phyloP scores from a whole-genome alignment of 495 filamentous ascomycete genomes.

The Aspergillus ostianus region DNA sequence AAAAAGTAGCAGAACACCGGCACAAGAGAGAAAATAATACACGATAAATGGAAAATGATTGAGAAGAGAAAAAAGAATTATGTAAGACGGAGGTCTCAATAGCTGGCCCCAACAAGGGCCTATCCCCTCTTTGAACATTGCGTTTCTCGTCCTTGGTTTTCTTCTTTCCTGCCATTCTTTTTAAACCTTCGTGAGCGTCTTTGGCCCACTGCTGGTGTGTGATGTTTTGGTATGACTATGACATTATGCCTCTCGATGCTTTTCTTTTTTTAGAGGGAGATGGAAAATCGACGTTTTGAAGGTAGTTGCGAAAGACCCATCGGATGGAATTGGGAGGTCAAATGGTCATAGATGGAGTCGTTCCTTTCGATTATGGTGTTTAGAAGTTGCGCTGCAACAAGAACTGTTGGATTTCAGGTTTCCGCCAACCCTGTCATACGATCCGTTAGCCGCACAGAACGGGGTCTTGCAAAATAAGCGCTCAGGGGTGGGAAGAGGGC shows the following conservation, averaged over 20 bases:
- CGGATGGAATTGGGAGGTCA: not conserved
- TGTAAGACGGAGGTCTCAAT: not conserved
- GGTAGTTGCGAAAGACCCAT: not conserved
- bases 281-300: not conserved
- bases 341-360: constrained; percentile 11
- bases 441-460: constrained; percentile 4
- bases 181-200: not conserved
- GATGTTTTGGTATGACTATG: not conserved
- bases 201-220: not conserved
- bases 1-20: constrained; percentile 14
- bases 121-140: not conserved
- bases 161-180: not conserved
- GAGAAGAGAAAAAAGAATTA: constrained; percentile 11
- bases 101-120: not conserved
- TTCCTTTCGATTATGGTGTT: constrained; percentile 9
- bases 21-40: constrained; percentile 13
- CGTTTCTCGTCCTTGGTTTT: not conserved
- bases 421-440: constrained; percentile 47
- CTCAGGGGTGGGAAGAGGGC: not conserved
- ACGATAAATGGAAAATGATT: constrained; percentile 11
- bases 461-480: not conserved
- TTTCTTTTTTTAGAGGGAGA: not conserved
- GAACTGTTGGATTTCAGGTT: constrained; percentile 48
- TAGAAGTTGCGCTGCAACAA: constrained; percentile 49
- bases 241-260: not conserved